phyloP scores from a whole-genome alignment of 768 basidiomycete species.

The Lepiota venenata region DNA sequence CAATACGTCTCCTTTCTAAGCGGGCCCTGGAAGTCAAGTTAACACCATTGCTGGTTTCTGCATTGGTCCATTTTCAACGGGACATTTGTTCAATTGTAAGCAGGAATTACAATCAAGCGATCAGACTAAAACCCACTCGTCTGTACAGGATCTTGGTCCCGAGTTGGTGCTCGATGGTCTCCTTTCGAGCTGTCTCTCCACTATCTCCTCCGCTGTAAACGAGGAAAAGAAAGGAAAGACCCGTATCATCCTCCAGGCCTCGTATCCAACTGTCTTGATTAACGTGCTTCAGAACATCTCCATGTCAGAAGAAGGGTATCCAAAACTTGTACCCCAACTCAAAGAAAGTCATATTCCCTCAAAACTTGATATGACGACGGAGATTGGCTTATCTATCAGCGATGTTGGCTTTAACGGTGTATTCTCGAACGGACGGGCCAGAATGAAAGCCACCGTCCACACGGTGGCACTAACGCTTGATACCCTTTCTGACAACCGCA shows the following conservation, averaged over 20 bases:
- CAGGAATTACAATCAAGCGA: background rate
- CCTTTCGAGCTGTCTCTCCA: conserved; percentile 25
- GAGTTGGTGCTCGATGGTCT: conserved; percentile 40
- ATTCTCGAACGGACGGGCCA: conserved; percentile 2
- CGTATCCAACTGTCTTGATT: conserved; percentile 22
- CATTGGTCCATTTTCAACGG: conserved; percentile 39
- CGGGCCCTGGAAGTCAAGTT: conserved; percentile 38
- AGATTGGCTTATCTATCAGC: conserved; percentile 1
- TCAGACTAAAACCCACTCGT: background rate
- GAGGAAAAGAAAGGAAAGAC: background rate
- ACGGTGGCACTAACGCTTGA: conserved; percentile 21
- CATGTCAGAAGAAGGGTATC: conserved; percentile 29
- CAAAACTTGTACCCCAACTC: conserved; percentile 20
- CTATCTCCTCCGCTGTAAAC: background rate
- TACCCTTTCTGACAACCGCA: conserved; percentile 30
- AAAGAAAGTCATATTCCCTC: conserved; percentile 18
- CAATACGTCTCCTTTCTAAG: conserved; percentile 37
- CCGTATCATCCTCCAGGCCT: background rate
- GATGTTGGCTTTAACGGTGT: background rate
- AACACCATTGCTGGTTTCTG: conserved; percentile 55
- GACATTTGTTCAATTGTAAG: conserved; percentile 47
- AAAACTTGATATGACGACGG: conserved; percentile 24
- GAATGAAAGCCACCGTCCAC: conserved; percentile 20
- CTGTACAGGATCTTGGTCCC: conserved; percentile 27
- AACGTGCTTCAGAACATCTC: conserved; percentile 46